These are phyloP conservation scores for Penicillium sp. DNA, from an alignment of 2,329 filamentous ascomycete genomes.

Conservation along the genomic window DNA sequence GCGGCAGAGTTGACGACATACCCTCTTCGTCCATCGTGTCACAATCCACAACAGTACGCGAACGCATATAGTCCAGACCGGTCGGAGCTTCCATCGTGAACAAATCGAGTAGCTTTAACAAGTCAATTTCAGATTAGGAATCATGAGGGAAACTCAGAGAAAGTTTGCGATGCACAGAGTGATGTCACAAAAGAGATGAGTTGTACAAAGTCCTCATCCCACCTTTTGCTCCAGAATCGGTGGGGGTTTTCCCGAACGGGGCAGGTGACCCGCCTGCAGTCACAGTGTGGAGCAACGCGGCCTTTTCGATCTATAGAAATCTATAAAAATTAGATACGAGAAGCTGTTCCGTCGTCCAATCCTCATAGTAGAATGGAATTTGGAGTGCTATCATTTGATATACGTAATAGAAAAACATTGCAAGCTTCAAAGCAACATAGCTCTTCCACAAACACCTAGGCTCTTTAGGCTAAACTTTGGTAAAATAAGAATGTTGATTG, in stretches of 20 bases:
- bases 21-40: constrained; percentile 53
- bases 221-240: not conserved
- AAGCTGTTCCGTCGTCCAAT: too few species aligned
- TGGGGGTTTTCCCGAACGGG: not conserved
- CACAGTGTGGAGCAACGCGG: not conserved
- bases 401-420: not conserved
- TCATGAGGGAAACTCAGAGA: not conserved
- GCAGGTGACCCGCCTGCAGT: not conserved
- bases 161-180: not conserved
- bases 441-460: not conserved
- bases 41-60: constrained; percentile 49
- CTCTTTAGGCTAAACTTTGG: not conserved
- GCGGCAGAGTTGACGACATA: constrained; percentile 15
- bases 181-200: not conserved
- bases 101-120: not conserved
- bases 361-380: too few species aligned
- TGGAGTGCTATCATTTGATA: too few species aligned
- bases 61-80: constrained; percentile 45
- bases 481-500: constrained; percentile 1
- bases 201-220: not conserved
- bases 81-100: constrained; percentile 21
- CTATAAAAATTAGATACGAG: not conserved
- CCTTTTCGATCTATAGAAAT: not conserved
- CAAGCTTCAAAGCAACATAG: not conserved
- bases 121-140: too few species aligned